Percentiles rank a stretch among this genome's conserved stretches.
phyloP scores from a whole-genome alignment of 2,329 filamentous ascomycete genomes.

The Hypoxylon sp. region DNA sequence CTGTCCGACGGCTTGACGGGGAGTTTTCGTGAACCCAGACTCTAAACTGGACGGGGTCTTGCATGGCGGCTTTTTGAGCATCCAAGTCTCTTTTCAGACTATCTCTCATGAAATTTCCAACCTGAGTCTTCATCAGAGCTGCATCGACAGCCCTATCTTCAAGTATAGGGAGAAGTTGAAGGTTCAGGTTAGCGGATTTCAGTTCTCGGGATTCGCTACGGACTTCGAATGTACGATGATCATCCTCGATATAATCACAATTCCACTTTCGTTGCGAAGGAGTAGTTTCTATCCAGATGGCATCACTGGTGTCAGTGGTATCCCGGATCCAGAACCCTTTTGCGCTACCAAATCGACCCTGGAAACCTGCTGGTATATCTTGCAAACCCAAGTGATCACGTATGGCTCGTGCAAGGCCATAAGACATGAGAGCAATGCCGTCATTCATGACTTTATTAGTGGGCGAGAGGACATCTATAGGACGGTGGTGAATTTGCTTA shows the following conservation, averaged over 20 bases:
- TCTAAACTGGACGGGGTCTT: slow-evolving; percentile 64
- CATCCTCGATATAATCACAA: slow-evolving; percentile 62
- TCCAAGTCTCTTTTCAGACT: slow-evolving; percentile 58
- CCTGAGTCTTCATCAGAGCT: slow-evolving; percentile 60
- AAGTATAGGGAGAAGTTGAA: slow-evolving; percentile 78
- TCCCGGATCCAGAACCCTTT: slow-evolving; percentile 84
- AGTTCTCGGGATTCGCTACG: slow-evolving; percentile 63
- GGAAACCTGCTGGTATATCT: slow-evolving; percentile 74
- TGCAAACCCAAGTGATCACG: slow-evolving; percentile 64
- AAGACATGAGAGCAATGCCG: slow-evolving; percentile 76
- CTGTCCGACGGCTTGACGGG: slow-evolving; percentile 49
- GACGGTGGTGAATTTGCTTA: slow-evolving; percentile 61
- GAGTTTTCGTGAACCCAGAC: slow-evolving; percentile 66
- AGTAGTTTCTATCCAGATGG: slow-evolving; percentile 76
- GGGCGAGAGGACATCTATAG: slow-evolving; percentile 59
- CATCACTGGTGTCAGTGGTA: slow-evolving; percentile 60
- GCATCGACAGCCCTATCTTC: slow-evolving; percentile 69
- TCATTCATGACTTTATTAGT: slow-evolving; percentile 71
- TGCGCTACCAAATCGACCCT: slow-evolving; percentile 78
- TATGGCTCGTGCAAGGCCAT: slow-evolving; percentile 68
- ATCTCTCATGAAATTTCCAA: slow-evolving; percentile 65
- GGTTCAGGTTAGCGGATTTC: slow-evolving; percentile 71
- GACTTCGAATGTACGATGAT: slow-evolving; percentile 77
- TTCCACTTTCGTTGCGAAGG: slow-evolving; percentile 79
- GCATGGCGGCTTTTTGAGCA: slow-evolving; percentile 65